A percentile compares a stretch with the other conserved stretches of the same genome.
Evolutionary conservation across 441 rosid species (phyloP).

Genomic region (Hypseocharis bilobata): DNA sequence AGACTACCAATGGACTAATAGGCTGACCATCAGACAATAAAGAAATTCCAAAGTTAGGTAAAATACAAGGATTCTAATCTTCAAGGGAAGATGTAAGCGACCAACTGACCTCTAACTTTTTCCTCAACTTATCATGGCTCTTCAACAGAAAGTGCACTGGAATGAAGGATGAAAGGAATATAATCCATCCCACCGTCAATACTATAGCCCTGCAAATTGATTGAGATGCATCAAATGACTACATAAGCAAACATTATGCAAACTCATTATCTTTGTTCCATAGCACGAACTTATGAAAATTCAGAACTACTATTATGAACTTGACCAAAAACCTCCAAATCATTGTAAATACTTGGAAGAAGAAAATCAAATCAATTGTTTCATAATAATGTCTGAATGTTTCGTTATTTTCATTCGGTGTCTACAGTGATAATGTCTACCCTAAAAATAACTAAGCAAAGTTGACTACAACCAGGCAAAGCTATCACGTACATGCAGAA

Average conservation of each 20-base stretch:
- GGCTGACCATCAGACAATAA: background rate
- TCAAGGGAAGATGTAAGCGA: background rate
- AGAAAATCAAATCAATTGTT: background rate
- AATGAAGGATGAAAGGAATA: slow-evolving; percentile 66
- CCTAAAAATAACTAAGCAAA: too few species aligned
- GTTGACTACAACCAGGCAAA: too few species aligned
- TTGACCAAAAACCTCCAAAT: background rate
- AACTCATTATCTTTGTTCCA: background rate
- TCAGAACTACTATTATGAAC: background rate
- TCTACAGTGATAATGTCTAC: too few species aligned
- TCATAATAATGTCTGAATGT: background rate
- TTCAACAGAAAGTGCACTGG: slow-evolving; percentile 65
- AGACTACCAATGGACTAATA: background rate
- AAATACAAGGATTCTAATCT: background rate
- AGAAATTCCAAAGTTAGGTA: background rate
- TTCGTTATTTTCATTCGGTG: background rate
- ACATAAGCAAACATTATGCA: slow-evolving; percentile 3
- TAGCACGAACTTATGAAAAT: background rate
- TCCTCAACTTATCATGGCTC: slow-evolving; percentile 70
- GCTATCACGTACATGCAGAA: background rate
- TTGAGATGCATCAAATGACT: background rate
- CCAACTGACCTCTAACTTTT: slow-evolving; percentile 59
- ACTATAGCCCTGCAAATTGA: slow-evolving; percentile 53
- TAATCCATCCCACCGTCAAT: slow-evolving; percentile 76
- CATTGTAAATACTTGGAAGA: background rate